These are phyloP conservation scores for Blastocystis sp. DNA, from an alignment of 352 stramenopile species.

Conservation along the genomic window DNA sequence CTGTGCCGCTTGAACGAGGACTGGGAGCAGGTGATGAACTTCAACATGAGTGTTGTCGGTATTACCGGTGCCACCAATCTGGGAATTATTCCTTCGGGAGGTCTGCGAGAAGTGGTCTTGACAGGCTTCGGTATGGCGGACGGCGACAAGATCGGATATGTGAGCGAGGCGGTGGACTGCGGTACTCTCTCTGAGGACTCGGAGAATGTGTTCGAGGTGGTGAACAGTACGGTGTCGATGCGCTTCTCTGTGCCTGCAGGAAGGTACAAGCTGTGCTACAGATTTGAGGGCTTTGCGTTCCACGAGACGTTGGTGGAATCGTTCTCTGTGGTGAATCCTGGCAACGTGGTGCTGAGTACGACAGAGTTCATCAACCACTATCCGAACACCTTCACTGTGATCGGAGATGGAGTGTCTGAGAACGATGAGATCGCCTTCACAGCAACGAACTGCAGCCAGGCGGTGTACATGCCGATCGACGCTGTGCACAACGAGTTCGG, in stretches of 20 bases:
- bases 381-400: slow-evolving; percentile 32
- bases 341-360: not conserved
- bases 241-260: not conserved
- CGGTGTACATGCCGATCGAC: not conserved
- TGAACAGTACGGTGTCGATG: not conserved
- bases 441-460: not conserved
- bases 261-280: slow-evolving; percentile 40
- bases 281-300: slow-evolving; percentile 7
- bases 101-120: not conserved
- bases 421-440: slow-evolving; percentile 46
- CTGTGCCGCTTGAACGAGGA: slow-evolving; percentile 29
- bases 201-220: slow-evolving; percentile 22
- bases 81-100: slow-evolving; percentile 7
- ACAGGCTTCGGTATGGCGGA: not conserved
- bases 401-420: slow-evolving; percentile 46
- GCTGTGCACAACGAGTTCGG: slow-evolving; percentile 48
- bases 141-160: slow-evolving; percentile 37
- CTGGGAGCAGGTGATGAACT: slow-evolving; percentile 42
- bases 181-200: not conserved
- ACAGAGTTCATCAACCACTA: slow-evolving; percentile 47
- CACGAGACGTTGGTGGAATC: not conserved
- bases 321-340: slow-evolving; percentile 2
- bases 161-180: not conserved
- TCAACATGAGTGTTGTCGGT: slow-evolving; percentile 35
- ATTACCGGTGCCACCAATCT: not conserved